A percentile compares a stretch with the other conserved stretches of the same genome.
phyloP scores from a whole-genome alignment of 2,329 filamentous ascomycete genomes.

The Lachnellula cervina region DNA sequence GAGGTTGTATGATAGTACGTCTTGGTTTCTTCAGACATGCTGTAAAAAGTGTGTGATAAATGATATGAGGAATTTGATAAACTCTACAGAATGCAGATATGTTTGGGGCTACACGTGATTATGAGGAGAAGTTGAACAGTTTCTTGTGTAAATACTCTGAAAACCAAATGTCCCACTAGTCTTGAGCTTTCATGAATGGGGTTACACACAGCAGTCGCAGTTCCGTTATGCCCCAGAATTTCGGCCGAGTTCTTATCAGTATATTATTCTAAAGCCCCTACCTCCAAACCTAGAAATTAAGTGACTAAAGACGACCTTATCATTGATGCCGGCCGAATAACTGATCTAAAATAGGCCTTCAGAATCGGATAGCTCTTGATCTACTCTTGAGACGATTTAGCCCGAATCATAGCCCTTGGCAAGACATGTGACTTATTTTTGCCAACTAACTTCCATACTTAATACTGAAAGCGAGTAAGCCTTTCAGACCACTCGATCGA shows the following conservation, averaged over 20 bases:
- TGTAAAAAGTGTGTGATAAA: conserved; percentile 1
- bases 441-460: too few species aligned
- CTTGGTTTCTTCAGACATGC: conserved; percentile 17
- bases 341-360: neutral
- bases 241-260: neutral
- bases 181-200: too few species aligned
- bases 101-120: neutral
- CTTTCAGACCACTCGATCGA: neutral
- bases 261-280: neutral
- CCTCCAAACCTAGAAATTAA: neutral
- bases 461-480: too few species aligned
- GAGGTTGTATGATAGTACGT: conserved; percentile 28
- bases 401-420: too few species aligned
- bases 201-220: too few species aligned
- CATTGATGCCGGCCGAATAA: neutral
- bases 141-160: neutral
- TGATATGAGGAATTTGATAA: too few species aligned
- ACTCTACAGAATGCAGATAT: too few species aligned
- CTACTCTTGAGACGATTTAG: too few species aligned
- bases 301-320: neutral
- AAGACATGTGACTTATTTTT: too few species aligned
- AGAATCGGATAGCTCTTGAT: too few species aligned
- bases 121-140: neutral
- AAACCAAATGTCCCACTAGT: too few species aligned
- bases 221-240: conserved; percentile 13